A percentile compares a stretch with the other conserved stretches of the same genome.
phyloP scores from a whole-genome alignment of 1,139 yeast species.

The Yamadazyma trypodendri region DNA sequence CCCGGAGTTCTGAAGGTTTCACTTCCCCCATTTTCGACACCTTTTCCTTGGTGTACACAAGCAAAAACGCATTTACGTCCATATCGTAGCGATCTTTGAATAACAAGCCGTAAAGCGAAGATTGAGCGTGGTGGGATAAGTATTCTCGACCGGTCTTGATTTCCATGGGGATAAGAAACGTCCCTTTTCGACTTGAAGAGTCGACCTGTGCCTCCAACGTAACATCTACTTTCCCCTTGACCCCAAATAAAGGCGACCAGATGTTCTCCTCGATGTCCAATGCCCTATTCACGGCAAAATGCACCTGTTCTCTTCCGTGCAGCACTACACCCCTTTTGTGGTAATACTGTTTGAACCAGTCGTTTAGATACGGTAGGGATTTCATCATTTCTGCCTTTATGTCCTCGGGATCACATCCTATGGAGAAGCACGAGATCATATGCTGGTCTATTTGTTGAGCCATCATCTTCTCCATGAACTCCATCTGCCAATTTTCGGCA shows the following conservation, averaged over 20 bases:
- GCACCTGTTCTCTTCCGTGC: conserved; percentile 35
- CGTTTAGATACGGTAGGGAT: conserved; percentile 57
- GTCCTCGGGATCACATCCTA: conserved; percentile 49
- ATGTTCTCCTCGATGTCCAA: conserved; percentile 87
- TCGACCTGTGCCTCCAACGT: conserved; percentile 62
- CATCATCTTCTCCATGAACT: conserved; percentile 44
- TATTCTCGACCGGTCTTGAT: conserved; percentile 79
- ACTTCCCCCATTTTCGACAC: conserved; percentile 59
- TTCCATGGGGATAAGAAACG: conserved; percentile 73
- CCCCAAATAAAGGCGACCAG: conserved; percentile 88
- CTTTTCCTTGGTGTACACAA: conserved; percentile 71
- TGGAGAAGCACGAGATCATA: conserved; percentile 54
- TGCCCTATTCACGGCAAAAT: conserved; percentile 59
- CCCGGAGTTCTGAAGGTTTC: conserved; percentile 53
- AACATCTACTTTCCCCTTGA: conserved; percentile 90
- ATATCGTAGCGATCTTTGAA: conserved; percentile 76
- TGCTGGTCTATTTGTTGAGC: conserved; percentile 43
- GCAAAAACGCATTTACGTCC: conserved; percentile 61
- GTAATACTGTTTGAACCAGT: conserved; percentile 60
- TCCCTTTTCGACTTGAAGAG: conserved; percentile 28
- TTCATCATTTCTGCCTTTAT: conserved; percentile 29
- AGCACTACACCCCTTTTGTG: conserved; percentile 32
- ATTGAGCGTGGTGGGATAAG: conserved; percentile 80
- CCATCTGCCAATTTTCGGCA: conserved; percentile 39
- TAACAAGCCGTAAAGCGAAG: conserved; percentile 77